These are phyloP conservation scores for Cajanus cajan DNA, from an alignment of 306 rosid genomes.

Conservation along the genomic window DNA sequence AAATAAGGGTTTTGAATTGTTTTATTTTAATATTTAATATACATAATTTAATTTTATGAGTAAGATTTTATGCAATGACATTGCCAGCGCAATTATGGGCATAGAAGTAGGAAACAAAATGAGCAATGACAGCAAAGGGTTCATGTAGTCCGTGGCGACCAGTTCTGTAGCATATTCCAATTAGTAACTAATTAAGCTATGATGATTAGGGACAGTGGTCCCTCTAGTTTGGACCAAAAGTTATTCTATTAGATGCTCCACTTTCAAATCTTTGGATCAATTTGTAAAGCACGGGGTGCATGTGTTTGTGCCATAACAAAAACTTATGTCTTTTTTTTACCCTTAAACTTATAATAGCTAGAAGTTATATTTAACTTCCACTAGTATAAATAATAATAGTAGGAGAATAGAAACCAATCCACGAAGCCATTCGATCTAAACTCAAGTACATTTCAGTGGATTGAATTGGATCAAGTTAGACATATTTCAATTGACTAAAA, in stretches of 20 bases:
- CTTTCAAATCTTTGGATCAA: background rate
- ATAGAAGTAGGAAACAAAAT: slow-evolving; percentile 23
- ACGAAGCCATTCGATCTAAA: too few relatives aligned
- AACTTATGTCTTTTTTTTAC: background rate
- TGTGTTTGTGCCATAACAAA: background rate
- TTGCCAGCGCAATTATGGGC: slow-evolving; percentile 9
- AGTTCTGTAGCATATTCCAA: background rate
- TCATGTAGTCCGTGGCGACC: slow-evolving; percentile 30
- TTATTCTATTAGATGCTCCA: background rate
- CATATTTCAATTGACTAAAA: too few relatives aligned
- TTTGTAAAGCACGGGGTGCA: background rate
- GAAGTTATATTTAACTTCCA: background rate
- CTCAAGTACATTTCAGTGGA: too few relatives aligned
- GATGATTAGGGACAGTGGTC: background rate
- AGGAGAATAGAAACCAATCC: too few relatives aligned
- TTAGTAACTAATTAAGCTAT: background rate
- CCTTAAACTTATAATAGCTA: background rate
- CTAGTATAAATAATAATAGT: background rate
- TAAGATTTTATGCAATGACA: too few relatives aligned
- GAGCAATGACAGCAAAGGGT: slow-evolving; percentile 51
- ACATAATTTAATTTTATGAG: background rate
- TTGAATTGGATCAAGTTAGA: too few relatives aligned
- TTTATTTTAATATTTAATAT: too few relatives aligned
- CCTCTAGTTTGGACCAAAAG: background rate
- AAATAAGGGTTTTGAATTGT: background rate